Percentiles rank a stretch among this genome's conserved stretches.
phyloP scores from a whole-genome alignment of 176 grass and related monocot species.

The Avena insularis region DNA sequence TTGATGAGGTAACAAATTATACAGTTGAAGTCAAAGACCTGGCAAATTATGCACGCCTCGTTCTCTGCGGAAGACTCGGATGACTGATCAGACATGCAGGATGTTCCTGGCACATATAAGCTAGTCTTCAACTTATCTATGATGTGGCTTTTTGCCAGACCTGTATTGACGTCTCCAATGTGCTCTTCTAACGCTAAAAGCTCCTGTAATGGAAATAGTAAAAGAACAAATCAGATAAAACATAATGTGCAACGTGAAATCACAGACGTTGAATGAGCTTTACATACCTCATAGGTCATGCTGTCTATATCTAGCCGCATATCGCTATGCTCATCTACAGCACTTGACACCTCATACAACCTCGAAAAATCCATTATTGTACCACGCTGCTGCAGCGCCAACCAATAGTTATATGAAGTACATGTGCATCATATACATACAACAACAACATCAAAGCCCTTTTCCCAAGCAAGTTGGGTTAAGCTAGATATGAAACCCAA shows the following conservation, averaged over 20 bases:
- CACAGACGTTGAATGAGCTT: constrained; percentile 21
- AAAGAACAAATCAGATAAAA: constrained; percentile 34
- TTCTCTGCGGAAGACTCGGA: constrained; percentile 51
- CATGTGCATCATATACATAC: neutral
- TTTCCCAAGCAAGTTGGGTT: too few species aligned
- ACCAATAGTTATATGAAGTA: constrained; percentile 41
- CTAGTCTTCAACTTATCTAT: constrained; percentile 62
- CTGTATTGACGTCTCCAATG: constrained; percentile 78
- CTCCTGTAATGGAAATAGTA: constrained; percentile 48
- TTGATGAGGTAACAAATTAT: constrained; percentile 12
- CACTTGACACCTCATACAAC: constrained; percentile 56
- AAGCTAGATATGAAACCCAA: too few species aligned
- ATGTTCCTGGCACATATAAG: constrained; percentile 49
- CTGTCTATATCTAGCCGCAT: constrained; percentile 79
- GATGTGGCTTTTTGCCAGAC: constrained; percentile 61
- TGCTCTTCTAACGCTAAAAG: constrained; percentile 78
- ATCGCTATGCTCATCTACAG: constrained; percentile 71
- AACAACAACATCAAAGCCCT: constrained; percentile 17
- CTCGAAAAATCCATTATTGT: constrained; percentile 53
- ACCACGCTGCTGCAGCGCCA: constrained; percentile 56
- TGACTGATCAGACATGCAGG: constrained; percentile 44
- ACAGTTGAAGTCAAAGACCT: constrained; percentile 60
- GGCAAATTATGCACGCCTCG: constrained; percentile 79
- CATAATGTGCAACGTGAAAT: neutral
- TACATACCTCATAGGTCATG: constrained; percentile 78